Evolutionary conservation across 805 yeast species (phyloP), one percentile per base, ranked within the genome.

Genomic region (Myxozyma neglecta): DNA sequence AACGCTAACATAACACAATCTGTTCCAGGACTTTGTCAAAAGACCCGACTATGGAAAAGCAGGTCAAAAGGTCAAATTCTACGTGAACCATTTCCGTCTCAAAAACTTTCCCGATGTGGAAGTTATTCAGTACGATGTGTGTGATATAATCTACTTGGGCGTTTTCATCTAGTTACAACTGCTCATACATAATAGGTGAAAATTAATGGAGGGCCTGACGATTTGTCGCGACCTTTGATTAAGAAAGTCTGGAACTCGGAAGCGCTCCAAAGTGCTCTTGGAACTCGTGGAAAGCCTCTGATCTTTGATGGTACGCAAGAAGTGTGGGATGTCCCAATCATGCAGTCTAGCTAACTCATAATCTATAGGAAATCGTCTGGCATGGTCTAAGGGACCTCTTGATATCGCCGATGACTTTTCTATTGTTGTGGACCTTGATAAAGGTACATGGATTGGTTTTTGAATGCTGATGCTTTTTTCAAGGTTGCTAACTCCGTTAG

Each of bases 111-210:
- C 65, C 6, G 59, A 54, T 24, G 56, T 49, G 14, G 55, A 37
- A 8, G 55, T 62, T 34, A 34, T 50, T 37, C 65, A 62, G 52
- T 62, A 59, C 24, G 62, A 57, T 49, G 63, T 59, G 50, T 32
- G 59, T 45, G 29, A 24, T 24, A 24, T 42, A 16, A 10, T 42
- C 20, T 42, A 11, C 3, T n/a, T n/a, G 9, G 13, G 29, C 47
- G 14, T 18, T 44, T 10, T 20, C 29, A 16, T 44, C 29, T 16
- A 4, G 14, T 11, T 4, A 42, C 18, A n/a, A 20, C 10, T 20
- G n/a, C 20, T 42, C 46, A 42, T 14, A n/a, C 42, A 6, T 18
- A 14, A 14, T 45, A 52, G 65, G 55, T 53, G 29, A 35, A 53
- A 44, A 36, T 48, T 14, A 48, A 40, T 37, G 45, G 24, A 20